phyloP scores from a whole-genome alignment of 176 grass and related monocot genomes.

The Carex cristatella region DNA sequence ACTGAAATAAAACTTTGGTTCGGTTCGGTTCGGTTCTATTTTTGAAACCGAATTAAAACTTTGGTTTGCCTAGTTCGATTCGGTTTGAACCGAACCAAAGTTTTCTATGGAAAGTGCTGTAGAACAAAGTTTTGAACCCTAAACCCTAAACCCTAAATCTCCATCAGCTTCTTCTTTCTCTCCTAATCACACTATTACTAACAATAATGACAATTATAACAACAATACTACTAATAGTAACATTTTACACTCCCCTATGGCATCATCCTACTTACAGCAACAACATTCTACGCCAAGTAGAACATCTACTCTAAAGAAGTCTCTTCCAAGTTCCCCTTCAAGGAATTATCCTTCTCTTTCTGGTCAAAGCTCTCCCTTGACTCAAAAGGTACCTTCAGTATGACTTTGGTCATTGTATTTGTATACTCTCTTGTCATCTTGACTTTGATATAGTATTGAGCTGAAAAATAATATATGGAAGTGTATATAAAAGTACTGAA shows the following conservation, averaged over 20 bases:
- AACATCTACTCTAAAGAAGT: conserved; percentile 42
- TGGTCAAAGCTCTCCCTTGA: conserved; percentile 10
- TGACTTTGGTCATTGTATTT: background rate
- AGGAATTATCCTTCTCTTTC: background rate
- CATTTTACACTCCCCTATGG: conserved; percentile 28
- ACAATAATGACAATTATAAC: conserved; percentile 4
- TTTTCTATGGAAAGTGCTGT: too few species aligned
- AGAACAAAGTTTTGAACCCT: too few species aligned
- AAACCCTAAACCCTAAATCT: conserved; percentile 13
- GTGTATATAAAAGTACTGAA: background rate
- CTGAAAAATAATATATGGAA: background rate
- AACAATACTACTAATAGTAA: conserved; percentile 27
- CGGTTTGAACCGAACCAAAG: too few species aligned
- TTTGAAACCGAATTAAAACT: too few species aligned
- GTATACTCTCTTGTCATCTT: background rate
- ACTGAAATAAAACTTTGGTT: too few species aligned
- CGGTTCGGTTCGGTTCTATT: too few species aligned
- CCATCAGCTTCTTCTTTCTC: conserved; percentile 62
- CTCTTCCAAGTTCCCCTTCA: conserved; percentile 25
- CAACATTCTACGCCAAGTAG: conserved; percentile 14
- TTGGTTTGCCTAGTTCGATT: too few species aligned
- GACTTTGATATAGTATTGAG: background rate
- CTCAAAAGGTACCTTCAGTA: background rate
- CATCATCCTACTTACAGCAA: too few species aligned
- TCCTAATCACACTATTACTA: conserved; percentile 21